Evolutionary conservation across 2,329 filamentous ascomycete species (phyloP).

Genomic region (Zelopaecilomyces penicillatus): DNA sequence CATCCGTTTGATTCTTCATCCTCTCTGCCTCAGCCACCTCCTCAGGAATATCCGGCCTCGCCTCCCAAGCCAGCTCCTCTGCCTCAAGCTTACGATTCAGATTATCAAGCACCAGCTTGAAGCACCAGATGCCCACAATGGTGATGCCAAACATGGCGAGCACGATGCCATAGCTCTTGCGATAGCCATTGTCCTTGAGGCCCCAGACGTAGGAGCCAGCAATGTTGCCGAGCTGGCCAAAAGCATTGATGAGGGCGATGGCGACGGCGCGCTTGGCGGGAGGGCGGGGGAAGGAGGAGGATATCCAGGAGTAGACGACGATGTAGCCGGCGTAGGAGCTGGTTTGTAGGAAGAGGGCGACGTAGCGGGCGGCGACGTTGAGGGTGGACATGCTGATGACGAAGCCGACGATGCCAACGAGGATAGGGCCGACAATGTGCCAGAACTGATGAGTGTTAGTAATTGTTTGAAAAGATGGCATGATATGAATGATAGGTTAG

Average conservation of each 20-base stretch:
- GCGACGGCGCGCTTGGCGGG: conserved; percentile 54
- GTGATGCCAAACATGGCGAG: conserved; percentile 56
- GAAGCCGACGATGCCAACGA: conserved; percentile 47
- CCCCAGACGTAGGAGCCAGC: conserved; percentile 57
- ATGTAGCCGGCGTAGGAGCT: conserved; percentile 50
- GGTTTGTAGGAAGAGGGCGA: conserved; percentile 52
- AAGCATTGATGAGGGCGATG: conserved; percentile 52
- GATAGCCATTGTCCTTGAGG: conserved; percentile 50
- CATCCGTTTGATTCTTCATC: conserved; percentile 33
- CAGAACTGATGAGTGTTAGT: conserved; percentile 36
- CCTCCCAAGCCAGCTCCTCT: conserved; percentile 31
- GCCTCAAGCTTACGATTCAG: conserved; percentile 40
- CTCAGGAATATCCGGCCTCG: conserved; percentile 28
- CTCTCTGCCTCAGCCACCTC: conserved; percentile 31
- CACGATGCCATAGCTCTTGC: conserved; percentile 57
- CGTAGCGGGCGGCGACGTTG: conserved; percentile 48
- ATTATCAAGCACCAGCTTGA: conserved; percentile 37
- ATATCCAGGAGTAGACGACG: conserved; percentile 52
- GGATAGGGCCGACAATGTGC: conserved; percentile 47
- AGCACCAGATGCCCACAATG: conserved; percentile 41
- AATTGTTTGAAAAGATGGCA: too few species aligned
- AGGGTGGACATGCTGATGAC: conserved; percentile 51
- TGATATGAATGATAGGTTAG: too few species aligned
- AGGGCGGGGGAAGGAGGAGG: conserved; percentile 47
- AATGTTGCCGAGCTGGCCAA: conserved; percentile 49